phyloP scores from a whole-genome alignment of 345 rosid species.

The Heritiera fomes region DNA sequence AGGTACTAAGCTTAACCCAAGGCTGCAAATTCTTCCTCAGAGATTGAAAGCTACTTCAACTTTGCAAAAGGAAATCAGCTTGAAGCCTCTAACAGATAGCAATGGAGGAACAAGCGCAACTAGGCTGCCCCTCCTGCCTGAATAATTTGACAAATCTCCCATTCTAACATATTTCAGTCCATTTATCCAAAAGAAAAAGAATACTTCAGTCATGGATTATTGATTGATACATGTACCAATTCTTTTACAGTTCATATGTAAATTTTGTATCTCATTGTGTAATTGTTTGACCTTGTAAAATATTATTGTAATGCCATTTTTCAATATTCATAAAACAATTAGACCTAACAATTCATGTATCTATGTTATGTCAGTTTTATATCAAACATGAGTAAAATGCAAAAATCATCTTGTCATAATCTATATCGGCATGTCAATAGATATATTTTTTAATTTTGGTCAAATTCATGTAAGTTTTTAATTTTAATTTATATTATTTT shows the following conservation, averaged over 20 bases:
- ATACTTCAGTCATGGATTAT: conserved; percentile 1
- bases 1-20: conserved; percentile 71
- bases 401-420: no score
- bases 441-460: no score
- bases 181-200: no score
- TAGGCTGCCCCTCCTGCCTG: conserved; percentile 72
- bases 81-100: conserved; percentile 26
- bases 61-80: conserved; percentile 22
- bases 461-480: no score
- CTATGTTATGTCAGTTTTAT: no score
- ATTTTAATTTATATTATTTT: no score
- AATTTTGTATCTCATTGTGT: conserved; percentile 1
- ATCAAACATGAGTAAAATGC: no score
- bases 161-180: not conserved
- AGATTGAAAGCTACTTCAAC: conserved; percentile 40
- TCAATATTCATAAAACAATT: not conserved
- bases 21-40: conserved; percentile 86
- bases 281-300: conserved; percentile 9
- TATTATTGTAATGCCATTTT: not conserved
- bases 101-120: conserved; percentile 44
- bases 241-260: not conserved
- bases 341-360: no score
- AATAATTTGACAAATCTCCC: conserved; percentile 35
- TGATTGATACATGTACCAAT: not conserved
- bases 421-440: no score